Base-by-base conservation (phyloP, 495 filamentous ascomycete species). In the Penicillium soppii region DNA sequence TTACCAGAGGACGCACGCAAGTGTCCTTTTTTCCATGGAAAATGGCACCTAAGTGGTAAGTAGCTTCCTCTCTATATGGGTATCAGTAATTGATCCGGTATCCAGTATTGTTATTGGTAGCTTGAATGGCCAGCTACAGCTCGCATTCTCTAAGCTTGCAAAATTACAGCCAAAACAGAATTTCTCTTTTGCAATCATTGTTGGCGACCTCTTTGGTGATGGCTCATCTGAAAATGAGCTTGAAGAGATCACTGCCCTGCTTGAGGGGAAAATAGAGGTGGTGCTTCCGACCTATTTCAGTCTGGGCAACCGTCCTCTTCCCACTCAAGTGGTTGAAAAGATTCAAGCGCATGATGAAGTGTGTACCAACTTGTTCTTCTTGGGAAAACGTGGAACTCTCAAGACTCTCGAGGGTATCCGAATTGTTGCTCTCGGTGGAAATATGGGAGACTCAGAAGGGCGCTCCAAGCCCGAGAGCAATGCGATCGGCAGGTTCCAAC, bases 351-450 rank as follows among this genome's bases (percentile, higher is more conserved):
- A 87, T 56, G 91, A 92, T 56, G 87, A 94, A 64, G 75, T 98
- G 20, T 95, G 91, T 58, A 76, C 84, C 1, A 96, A 97, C 56
- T 78, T 98, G 3, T 90, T 87, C 69, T 95, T 84, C 64, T 82
- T 97, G 1, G 90, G 90, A 19, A 95, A 91, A 64, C 86, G 89
- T 47, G 87, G 84, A 23, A 82, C 84, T 7, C 83, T 90, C 32
- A 96, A 92, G 65, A 98, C 94, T 0, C 86, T 88, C 17, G 91
- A 96, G 46, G 94, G 94, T 9, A 77, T 98, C 19, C 82, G 87
- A 10, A 89, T 98, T 46, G 87, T 90, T 4, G 73, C 87, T 8
- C 75, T 97, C 2, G 92, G 92, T 33, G 94, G 94, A 0, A 65
- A 69, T 9, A 22, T 66, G 6, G 57, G 45, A 21, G 44, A 38